These are phyloP conservation scores for Aspergillus fijiensis DNA, from an alignment of 2,329 filamentous ascomycete genomes.

Conservation along the genomic window DNA sequence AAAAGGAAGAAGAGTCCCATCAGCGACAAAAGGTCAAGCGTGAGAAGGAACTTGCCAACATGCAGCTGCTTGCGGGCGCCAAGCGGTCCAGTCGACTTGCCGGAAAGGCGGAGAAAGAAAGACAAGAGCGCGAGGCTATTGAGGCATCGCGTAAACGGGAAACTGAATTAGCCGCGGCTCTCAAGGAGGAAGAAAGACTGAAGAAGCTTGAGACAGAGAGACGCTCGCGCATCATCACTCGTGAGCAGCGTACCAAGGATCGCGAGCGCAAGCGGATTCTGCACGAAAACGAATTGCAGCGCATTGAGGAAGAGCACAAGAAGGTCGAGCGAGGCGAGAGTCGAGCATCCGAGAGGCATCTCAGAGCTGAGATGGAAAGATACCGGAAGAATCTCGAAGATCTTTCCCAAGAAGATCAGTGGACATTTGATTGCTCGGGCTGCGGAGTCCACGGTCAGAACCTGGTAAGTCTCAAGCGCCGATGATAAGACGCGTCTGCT, in stretches of 20 bases:
- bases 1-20: slow-evolving; percentile 69
- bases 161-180: slow-evolving; percentile 63
- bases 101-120: slow-evolving; percentile 74
- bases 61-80: slow-evolving; percentile 86
- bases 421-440: slow-evolving; percentile 88
- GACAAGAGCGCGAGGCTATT: slow-evolving; percentile 66
- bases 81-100: slow-evolving; percentile 92
- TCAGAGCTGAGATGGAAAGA: slow-evolving; percentile 79
- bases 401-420: slow-evolving; percentile 74
- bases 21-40: slow-evolving; percentile 71
- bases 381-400: slow-evolving; percentile 73
- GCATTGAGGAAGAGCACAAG: slow-evolving; percentile 73
- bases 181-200: slow-evolving; percentile 58
- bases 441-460: slow-evolving; percentile 90
- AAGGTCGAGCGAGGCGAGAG: slow-evolving; percentile 55
- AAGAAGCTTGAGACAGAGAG: slow-evolving; percentile 71
- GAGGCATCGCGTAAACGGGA: slow-evolving; percentile 68
- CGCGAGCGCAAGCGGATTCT: slow-evolving; percentile 79
- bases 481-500: slow-evolving; percentile 14
- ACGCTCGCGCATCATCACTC: slow-evolving; percentile 74
- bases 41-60: slow-evolving; percentile 74
- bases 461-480: slow-evolving; percentile 44
- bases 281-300: slow-evolving; percentile 79
- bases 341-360: slow-evolving; percentile 73
- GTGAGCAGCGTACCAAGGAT: slow-evolving; percentile 82